A percentile compares a stretch with the other conserved stretches of the same genome.
Conservation (phyloP, 140 eudicot species). For the Erigeron philadelphicus region DNA sequence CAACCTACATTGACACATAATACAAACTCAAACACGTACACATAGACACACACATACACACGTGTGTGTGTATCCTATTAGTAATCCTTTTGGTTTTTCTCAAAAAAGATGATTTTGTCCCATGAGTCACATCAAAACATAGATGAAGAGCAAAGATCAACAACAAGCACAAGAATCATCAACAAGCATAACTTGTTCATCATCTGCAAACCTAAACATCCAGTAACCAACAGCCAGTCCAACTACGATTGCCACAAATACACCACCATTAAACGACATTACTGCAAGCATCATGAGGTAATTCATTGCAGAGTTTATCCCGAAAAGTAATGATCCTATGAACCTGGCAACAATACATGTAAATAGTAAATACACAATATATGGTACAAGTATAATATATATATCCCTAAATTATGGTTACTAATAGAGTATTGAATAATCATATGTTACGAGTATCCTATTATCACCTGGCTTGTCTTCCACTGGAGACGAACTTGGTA, state of each 20-base stretch:
- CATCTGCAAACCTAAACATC: constrained; percentile 35
- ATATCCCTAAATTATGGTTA: constrained; percentile 27
- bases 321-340: constrained; percentile 33
- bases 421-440: constrained; percentile 41
- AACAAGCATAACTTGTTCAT: constrained; percentile 31
- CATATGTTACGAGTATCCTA: constrained; percentile 26
- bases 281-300: constrained; percentile 54
- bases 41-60: no score
- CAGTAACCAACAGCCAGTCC: constrained; percentile 47
- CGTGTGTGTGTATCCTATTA: no score
- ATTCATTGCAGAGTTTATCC: constrained; percentile 46
- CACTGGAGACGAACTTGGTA: constrained; percentile 23
- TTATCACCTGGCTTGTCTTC: constrained; percentile 17
- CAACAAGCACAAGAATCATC: constrained; percentile 47
- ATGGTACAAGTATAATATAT: constrained; percentile 3
- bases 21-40: no score
- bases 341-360: constrained; percentile 48
- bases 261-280: constrained; percentile 65
- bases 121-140: no score
- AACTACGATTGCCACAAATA: constrained; percentile 38
- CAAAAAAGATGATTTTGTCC: no score
- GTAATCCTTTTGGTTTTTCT: no score
- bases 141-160: background rate
- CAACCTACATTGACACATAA: no score
- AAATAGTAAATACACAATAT: constrained; percentile 53